phyloP scores from a whole-genome alignment of 208 protist species.

The Trypanosoma avium region DNA sequence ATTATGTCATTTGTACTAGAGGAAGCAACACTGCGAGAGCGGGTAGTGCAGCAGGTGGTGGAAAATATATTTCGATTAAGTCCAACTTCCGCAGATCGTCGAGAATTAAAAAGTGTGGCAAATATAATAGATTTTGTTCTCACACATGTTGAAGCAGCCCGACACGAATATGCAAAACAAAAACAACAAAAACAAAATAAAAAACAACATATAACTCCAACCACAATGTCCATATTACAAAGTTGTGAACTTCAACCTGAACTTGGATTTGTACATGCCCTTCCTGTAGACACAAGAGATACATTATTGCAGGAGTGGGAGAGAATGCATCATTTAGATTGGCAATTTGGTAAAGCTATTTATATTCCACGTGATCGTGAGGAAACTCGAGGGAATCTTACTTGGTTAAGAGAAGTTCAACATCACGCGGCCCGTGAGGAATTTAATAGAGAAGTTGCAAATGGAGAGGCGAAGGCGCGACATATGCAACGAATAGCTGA shows the following conservation, averaged over 20 bases:
- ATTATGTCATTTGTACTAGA: constrained; percentile 90
- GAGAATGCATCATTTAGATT: constrained; percentile 86
- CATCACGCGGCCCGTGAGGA: constrained; percentile 56
- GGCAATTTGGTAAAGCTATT: constrained; percentile 91
- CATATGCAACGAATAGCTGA: constrained; percentile 72
- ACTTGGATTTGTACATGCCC: constrained; percentile 81
- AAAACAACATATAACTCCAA: constrained; percentile 47
- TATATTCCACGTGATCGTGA: constrained; percentile 74
- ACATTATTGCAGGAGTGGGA: constrained; percentile 84
- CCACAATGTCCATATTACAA: constrained; percentile 60
- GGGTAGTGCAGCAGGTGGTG: constrained; percentile 82
- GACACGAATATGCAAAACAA: constrained; percentile 14
- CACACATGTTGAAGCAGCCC: constrained; percentile 72
- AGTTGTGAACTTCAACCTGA: constrained; percentile 76
- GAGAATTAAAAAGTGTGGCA: constrained; percentile 80
- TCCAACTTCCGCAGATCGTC: constrained; percentile 70
- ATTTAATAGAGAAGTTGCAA: constrained; percentile 53
- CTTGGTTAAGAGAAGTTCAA: constrained; percentile 81
- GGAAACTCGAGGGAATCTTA: constrained; percentile 79
- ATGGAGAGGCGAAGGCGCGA: constrained; percentile 58
- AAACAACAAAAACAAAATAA: not conserved
- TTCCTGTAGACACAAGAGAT: constrained; percentile 82
- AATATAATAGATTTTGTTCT: constrained; percentile 86
- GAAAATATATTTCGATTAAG: constrained; percentile 86
- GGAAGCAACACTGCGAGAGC: constrained; percentile 88